Base-by-base conservation (phyloP, 352 stramenopile species). In the Phytopythium helicoides region DNA sequence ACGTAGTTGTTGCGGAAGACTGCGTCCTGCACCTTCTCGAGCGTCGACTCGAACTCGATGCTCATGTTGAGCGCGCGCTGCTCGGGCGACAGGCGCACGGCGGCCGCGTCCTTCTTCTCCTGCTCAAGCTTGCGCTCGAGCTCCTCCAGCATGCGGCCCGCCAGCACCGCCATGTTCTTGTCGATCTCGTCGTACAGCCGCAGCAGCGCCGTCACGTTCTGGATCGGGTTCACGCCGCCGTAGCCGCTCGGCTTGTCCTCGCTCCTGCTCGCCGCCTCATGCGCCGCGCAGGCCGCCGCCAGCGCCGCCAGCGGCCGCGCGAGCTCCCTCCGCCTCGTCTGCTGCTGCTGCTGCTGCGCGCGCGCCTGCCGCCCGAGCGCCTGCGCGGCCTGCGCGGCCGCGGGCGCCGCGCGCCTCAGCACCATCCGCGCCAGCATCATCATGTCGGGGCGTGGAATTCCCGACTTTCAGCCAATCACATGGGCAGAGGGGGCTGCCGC, bases 1-100 rank as follows among this genome's bases (percentile, higher is more conserved):
- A 91, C 78, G 62, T 89, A 86, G 55, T 93, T 82, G 62, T 93
- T 92, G 37, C 81, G 76, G 49, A 93, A 93, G 12, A 93, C 83
- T 0, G 81, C 78, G 59, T 90, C 81, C 57, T 93, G 83, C 35
- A 93, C 83, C 56, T 82, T 85, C 52, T 88, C 77, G 8, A 93
- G 68, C 56, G 81, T 86, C 10, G 69, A 74, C 61, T 93, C 83
- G 47, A 93, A 93, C 26, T 71, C 69, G 31, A 92, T 85, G 60
- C 81, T 92, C 83, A 93, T 93, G 36, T 88, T 68, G 3, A 93
- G 70, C 45, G 83, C 83, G 34, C 82, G 76, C 51, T 92, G 80
- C 52, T 92, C 74, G 0, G 78, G 66, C 10, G 78, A 77, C 10
- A 87, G 44, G 48, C 64, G 64, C 15, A 89, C 58, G 18, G 72